A percentile compares a stretch with the other conserved stretches of the same genome.
Conservation (phyloP, 2,329 filamentous ascomycete genomes). For the Clarireedia sp. region DNA sequence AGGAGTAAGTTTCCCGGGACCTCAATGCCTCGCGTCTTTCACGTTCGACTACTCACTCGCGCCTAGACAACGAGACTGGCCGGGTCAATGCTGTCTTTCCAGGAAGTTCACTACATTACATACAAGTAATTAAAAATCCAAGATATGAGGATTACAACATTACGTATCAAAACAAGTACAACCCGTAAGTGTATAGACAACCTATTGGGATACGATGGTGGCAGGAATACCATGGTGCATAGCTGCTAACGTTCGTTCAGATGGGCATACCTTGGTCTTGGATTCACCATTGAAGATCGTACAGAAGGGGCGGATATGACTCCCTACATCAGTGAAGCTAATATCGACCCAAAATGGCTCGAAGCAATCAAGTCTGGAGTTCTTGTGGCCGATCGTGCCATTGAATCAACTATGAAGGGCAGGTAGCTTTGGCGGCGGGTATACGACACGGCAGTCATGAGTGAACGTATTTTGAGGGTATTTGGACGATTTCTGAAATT, state of each 20-base stretch:
- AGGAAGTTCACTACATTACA: slow-evolving; percentile 42
- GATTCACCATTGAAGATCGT: not conserved
- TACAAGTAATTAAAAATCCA: slow-evolving; percentile 33
- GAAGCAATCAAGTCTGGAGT: not conserved
- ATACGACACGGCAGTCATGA: too few species aligned
- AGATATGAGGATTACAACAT: slow-evolving; percentile 40
- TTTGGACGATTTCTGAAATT: too few species aligned
- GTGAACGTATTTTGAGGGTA: too few species aligned
- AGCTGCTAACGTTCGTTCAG: not conserved
- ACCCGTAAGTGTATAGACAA: not conserved
- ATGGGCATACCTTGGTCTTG: slow-evolving; percentile 8
- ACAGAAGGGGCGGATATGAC: slow-evolving; percentile 1
- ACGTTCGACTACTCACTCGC: not conserved
- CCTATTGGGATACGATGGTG: not conserved
- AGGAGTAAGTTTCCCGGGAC: slow-evolving; percentile 13
- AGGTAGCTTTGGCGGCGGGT: too few species aligned
- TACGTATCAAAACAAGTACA: slow-evolving; percentile 28
- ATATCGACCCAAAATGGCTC: slow-evolving; percentile 2
- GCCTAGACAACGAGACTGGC: slow-evolving; percentile 36
- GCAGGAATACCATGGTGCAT: too few species aligned
- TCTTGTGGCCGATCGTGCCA: not conserved
- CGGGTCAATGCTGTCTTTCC: slow-evolving; percentile 42
- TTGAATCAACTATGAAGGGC: not conserved
- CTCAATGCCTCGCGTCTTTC: not conserved
- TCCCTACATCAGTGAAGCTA: slow-evolving; percentile 2